Conservation (phyloP, 1,139 yeast genomes). For the Hemisphaericaspora lyxosophila region DNA sequence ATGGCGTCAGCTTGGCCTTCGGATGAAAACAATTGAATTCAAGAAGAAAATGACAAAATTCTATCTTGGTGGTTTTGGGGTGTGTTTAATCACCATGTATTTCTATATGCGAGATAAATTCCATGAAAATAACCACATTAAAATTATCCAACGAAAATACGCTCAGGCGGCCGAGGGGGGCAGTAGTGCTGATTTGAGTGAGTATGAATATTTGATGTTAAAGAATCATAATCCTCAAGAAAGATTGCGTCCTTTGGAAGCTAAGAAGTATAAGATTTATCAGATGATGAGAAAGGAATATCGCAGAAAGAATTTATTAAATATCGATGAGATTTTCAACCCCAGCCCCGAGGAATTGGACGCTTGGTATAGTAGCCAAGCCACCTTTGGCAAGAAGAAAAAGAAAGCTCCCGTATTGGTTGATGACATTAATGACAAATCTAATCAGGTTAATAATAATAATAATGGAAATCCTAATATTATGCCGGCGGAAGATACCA, state of each 20-base stretch:
- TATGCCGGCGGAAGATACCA: constrained; percentile 76
- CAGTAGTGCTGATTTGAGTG: too few relatives aligned
- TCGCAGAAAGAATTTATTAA: constrained; percentile 46
- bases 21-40: constrained; percentile 38
- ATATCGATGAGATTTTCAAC: constrained; percentile 45
- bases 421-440: constrained; percentile 14
- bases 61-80: constrained; percentile 57
- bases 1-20: constrained; percentile 42
- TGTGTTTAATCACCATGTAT: constrained; percentile 58
- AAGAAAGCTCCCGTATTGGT: constrained; percentile 29
- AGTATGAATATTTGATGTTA: constrained; percentile 62
- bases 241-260: constrained; percentile 55
- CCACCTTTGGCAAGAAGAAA: constrained; percentile 23
- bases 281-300: constrained; percentile 53
- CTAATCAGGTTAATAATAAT: too few relatives aligned
- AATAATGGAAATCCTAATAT: constrained; percentile 39
- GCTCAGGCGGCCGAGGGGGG: constrained; percentile 34
- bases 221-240: constrained; percentile 50
- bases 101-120: constrained; percentile 68
- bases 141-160: constrained; percentile 44
- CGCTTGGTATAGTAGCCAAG: constrained; percentile 44
- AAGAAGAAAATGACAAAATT: constrained; percentile 44
- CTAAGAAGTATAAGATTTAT: constrained; percentile 52
- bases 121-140: constrained; percentile 62
- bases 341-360: constrained; percentile 54